Percentiles rank a stretch among this genome's conserved stretches.
Evolutionary conservation across 2,329 filamentous ascomycete species (phyloP).

Genomic region (Aureobasidium sp.): DNA sequence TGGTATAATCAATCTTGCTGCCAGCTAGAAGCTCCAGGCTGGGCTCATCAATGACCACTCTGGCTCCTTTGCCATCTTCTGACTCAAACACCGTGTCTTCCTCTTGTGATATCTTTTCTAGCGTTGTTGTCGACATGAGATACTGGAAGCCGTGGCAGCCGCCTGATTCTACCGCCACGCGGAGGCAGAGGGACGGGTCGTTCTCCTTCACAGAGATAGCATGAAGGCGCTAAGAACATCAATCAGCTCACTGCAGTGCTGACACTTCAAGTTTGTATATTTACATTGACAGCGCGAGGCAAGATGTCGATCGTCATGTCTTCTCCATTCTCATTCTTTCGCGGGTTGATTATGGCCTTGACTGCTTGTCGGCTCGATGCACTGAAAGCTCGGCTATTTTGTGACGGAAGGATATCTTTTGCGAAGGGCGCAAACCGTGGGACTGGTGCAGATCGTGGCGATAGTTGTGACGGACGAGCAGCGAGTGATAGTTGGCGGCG

Average conservation of each 20-base stretch:
- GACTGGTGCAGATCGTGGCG: neutral
- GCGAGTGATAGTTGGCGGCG: conserved; percentile 3
- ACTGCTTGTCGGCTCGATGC: neutral
- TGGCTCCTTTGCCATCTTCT: conserved; percentile 42
- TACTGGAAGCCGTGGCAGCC: conserved; percentile 99
- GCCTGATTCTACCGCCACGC: conserved; percentile 84
- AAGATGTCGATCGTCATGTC: conserved; percentile 78
- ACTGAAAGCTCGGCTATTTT: neutral
- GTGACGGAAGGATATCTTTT: neutral
- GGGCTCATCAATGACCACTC: conserved; percentile 78
- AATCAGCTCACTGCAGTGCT: neutral
- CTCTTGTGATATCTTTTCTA: conserved; percentile 50
- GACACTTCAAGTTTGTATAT: conserved; percentile 16
- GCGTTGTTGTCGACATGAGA: conserved; percentile 71
- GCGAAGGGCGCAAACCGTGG: neutral
- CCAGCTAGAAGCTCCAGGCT: conserved; percentile 84
- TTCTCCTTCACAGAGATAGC: conserved; percentile 46
- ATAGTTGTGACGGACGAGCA: neutral
- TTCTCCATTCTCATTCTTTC: conserved; percentile 74
- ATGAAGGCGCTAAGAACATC: conserved; percentile 48
- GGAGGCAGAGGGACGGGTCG: conserved; percentile 77
- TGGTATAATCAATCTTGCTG: conserved; percentile 93
- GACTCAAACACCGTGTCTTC: conserved; percentile 87
- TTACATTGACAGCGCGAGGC: conserved; percentile 67
- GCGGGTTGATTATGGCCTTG: conserved; percentile 55